Evolutionary conservation across 345 rosid genomes (phyloP), one percentile per base, ranked within the genome.

Genomic region (Eucalyptus viminalis): DNA sequence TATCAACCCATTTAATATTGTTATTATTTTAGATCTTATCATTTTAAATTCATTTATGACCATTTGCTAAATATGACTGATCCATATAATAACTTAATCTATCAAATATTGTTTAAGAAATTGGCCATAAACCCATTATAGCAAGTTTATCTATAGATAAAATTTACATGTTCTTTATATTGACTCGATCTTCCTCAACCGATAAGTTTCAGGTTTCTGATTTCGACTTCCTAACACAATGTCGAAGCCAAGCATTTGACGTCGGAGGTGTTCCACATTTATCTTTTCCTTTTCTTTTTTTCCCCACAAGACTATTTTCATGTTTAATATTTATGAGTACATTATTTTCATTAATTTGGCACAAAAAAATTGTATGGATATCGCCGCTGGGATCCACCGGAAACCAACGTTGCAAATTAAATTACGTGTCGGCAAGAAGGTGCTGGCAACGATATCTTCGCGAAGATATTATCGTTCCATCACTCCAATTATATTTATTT

Each of bases 1-100:
- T 56, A 56, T 24, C 29, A 24, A 56, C 2, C 3, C 13, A 56
- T 56, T 56, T 56, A 24, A 9, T 4, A 22, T 24, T 53, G 0
- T 22, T 24, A 56, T 56, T 56, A 56, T 9, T 56, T 56, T 56
- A 56, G 13, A 24, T 24, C 5, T 56, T 10, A 9, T 1, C 3
- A 56, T 56, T 2, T 24, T 56, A 56, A 56, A 56, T 6, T 1
- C 12, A 22, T 56, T 56, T 24, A 56, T 56, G 6, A 56, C 6
- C 2, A 24, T 24, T 4, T 24, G 3, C 3, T 56, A 10, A 56
- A 24, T 56, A 56, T 56, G 3, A 56, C 1, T 1, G 0, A 56
- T 24, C 1, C 0, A 56, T 24, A 0, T 56, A 5, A 56, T 25
- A 24, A 56, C 29, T 22, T 2, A 56, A 11, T 4, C 3, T 4